Percentiles rank a stretch among this genome's conserved stretches.
phyloP scores from a whole-genome alignment of 1,284 basidiomycete species.

The Trichosporon asahii region DNA sequence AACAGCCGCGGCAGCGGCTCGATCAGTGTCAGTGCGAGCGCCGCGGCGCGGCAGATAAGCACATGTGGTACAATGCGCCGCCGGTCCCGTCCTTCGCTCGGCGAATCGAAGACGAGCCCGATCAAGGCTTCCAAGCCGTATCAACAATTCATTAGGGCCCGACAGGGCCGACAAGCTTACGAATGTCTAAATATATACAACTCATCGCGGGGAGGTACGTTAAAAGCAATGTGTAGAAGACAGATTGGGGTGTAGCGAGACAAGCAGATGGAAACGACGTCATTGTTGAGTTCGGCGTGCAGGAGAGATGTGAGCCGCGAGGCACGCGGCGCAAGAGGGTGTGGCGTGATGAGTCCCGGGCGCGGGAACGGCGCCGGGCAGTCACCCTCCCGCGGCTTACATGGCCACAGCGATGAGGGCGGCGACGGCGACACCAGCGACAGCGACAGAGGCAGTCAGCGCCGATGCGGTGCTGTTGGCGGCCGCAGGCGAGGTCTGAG shows the following conservation, averaged over 20 bases:
- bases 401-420: neutral
- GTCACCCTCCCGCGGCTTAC: neutral
- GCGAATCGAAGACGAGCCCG: neutral
- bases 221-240: neutral
- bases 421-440: neutral
- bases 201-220: neutral
- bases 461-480: neutral
- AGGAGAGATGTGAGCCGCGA: neutral
- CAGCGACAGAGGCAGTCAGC: neutral
- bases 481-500: neutral
- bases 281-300: neutral
- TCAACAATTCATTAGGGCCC: neutral
- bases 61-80: neutral
- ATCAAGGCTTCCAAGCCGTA: neutral
- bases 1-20: neutral
- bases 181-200: neutral
- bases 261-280: neutral
- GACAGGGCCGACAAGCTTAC: neutral
- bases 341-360: neutral
- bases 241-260: neutral
- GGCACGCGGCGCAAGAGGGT: neutral
- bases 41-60: neutral
- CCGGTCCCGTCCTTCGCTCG: no score
- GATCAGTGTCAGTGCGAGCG: neutral
- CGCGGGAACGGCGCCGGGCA: neutral